Evolutionary conservation across 805 yeast species (phyloP), one percentile per base, ranked within the genome.

Genomic region (Ogataea haglerorum): DNA sequence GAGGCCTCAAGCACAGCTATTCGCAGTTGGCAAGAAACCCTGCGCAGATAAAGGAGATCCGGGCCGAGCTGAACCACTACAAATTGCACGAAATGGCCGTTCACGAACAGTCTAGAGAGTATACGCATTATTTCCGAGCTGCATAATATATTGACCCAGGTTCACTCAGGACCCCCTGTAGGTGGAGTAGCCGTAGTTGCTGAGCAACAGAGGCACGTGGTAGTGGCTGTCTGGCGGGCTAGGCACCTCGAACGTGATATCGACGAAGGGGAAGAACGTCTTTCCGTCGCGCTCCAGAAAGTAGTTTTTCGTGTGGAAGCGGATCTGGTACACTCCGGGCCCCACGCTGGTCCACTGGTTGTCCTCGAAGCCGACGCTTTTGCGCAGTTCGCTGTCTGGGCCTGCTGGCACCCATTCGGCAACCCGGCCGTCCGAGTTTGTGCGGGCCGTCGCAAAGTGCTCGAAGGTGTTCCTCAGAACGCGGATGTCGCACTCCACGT

Each of bases 221-320:
- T 88, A 90, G 60, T 90, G 98, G 27, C 76, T 67, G 45, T 82
- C 87, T 0, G 87, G 82, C 0, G 85, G 84, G 47, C 71, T 69
- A 6, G 72, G 72, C 3, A 90, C 77, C 22, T 73, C 74, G 57
- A 90, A 90, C 1, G 73, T 69, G 28, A 90, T 85, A 45, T 90
- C 96, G 7, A 89, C 88, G 56, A 75, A 83, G 0, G 97, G 97
- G 69, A 89, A 90, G 58, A 89, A 89, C 1, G 89, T 82, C 13
- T 35, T 25, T 3, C 54, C 55, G 70, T 64, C 42, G 64, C 61
- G 34, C 51, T 56, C 21, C 44, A 50, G 28, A 50, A 85, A 80
- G 57, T 87, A 87, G 27, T 75, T 73, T 3, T 82, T 82, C 0
- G 95, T 85, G 38, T 82, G 79, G 58, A 88, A 90, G 51, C 85